These are phyloP conservation scores for Fragaria iinumae DNA, from an alignment of 306 rosid species.

Conservation along the genomic window DNA sequence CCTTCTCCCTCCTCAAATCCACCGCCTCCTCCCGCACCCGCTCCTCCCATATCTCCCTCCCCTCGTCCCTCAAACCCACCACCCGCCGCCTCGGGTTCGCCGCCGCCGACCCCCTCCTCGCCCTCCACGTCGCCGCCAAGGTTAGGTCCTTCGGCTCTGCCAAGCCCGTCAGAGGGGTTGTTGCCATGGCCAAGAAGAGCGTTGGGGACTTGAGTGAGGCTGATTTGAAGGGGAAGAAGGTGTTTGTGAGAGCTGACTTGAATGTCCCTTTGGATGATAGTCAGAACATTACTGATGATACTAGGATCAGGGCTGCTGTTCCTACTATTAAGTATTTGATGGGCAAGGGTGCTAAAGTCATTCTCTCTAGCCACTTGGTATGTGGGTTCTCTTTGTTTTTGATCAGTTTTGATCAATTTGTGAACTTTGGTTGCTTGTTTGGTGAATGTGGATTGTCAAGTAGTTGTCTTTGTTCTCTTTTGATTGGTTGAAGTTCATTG, in stretches of 20 bases:
- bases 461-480: not conserved
- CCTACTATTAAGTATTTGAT: conserved; percentile 90
- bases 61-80: conserved; percentile 52
- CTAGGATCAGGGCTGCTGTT: conserved; percentile 87
- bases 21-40: conserved; percentile 40
- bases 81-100: conserved; percentile 65
- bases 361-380: conserved; percentile 95
- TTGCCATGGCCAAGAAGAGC: conserved; percentile 89
- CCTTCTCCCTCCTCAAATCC: conserved; percentile 65
- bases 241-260: conserved; percentile 85
- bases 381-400: conserved; percentile 10
- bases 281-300: conserved; percentile 91
- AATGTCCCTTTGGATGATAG: conserved; percentile 90
- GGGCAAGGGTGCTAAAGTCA: conserved; percentile 84
- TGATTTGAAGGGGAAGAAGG: conserved; percentile 89
- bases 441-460: not conserved
- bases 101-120: conserved; percentile 69
- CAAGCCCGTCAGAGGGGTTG: conserved; percentile 54
- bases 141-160: conserved; percentile 34
- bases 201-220: conserved; percentile 67
- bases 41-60: conserved; percentile 39
- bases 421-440: not conserved
- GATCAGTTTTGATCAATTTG: not conserved
- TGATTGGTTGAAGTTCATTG: not conserved
- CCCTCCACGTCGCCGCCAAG: conserved; percentile 59